Base-by-base conservation (phyloP, 164 flowering plant species). In the Liquidambar formosana region DNA sequence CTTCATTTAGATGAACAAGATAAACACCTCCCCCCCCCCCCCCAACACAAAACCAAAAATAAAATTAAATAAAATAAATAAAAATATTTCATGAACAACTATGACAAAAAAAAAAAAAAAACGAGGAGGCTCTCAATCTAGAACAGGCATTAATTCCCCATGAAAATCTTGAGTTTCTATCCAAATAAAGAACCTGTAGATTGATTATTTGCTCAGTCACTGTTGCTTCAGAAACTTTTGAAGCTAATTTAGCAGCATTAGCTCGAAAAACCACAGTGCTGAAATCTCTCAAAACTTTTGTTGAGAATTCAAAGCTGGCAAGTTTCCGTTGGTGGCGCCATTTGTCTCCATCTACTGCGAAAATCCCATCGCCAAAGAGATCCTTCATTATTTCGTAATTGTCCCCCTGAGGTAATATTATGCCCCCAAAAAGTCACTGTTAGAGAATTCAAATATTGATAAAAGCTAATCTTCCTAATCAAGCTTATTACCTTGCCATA, bases 271-370 rank as follows among this genome's bases (percentile, higher is more conserved):
- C 75, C 3, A 5, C n/a, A 45, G 64, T 66, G 26, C 85, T 77
- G 49, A 73, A 79, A 43, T 75, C 77, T 54, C 78, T 76, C 67
- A 79, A 56, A 6, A 73, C 73, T 63, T 70, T 81, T 0, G 81
- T 79, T 14, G 83, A 82, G 67, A 86, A 84, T 10, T 82, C 89
- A 53, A 65, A 72, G 75, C 86, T 86, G 0, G 85, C 80, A 14
- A 79, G 57, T 65, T 78, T 83, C 46, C 84, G 49, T 63, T 81
- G 84, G 51, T 79, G 80, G 14, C 72, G 77, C 85, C 89, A 85
- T 53, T 79, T 83, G 11, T 83, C 81, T 4, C 87, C 85, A 56
- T 33, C 41, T 6, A 33, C 41, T 33, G 41, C 41, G 6, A 33
- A 33, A 33, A 33, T 33, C 41, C 41, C 88, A 38, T 84, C 84